Evolutionary conservation across 306 rosid genomes (phyloP), one percentile per base, ranked within the genome.

Genomic region (Cajanus cajan): DNA sequence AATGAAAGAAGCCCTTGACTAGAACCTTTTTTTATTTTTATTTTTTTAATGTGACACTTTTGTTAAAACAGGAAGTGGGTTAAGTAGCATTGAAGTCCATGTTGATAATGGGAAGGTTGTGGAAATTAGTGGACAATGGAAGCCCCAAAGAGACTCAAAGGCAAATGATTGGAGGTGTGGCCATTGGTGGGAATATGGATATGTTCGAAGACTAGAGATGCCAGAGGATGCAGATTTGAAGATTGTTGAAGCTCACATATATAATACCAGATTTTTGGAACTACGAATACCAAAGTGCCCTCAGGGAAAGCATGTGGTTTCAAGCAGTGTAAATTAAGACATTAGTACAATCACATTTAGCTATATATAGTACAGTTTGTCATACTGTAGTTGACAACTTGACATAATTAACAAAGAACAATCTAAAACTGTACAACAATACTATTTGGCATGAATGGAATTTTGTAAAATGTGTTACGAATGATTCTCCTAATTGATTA

Each of bases 161-260:
- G 61, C 80, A 58, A 83, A 58, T 73, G 96, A 94, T 19, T 94
- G 98, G 98, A 90, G 84, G 66, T 79, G 91, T 85, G 92, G 88
- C 48, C 77, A 92, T 18, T 92, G 98, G 97, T 94, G 98, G 98
- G 93, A 94, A 68, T 37, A 77, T 61, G 98, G 98, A 43, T 94
- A 41, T 79, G 95, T 94, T 19, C 43, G 97, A 78, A 91, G 90
- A 88, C 89, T 94, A 69, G 98, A 94, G 85, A 79, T 94, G 52
- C 97, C 97, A 25, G 95, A 92, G 15, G 93, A 94, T 87, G 97
- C 95, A 61, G 95, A 94, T 80, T 84, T 83, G 87, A 87, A 73
- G 79, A 90, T 76, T 18, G 71, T 89, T n/a, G 91, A 89, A 84
- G 95, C 95, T 9, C 39, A 45, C 44, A 28, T 92, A 33, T 71